A percentile compares a stretch with the other conserved stretches of the same genome.
phyloP scores from a whole-genome alignment of 805 yeast genomes.

The Candida tammaniensis region DNA sequence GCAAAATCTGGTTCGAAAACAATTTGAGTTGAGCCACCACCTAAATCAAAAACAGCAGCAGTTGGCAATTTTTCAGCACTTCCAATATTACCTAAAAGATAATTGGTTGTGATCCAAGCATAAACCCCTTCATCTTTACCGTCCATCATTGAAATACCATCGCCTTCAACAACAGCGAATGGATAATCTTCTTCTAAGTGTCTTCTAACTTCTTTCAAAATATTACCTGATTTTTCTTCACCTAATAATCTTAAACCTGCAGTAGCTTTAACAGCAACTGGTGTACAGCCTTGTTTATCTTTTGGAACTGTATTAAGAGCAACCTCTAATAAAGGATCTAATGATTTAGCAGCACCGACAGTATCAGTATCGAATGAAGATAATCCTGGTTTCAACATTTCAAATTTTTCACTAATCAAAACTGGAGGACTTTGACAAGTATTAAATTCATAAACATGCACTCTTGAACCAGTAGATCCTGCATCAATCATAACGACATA shows the following conservation, averaged over 20 bases:
- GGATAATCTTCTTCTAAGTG: slow-evolving; percentile 83
- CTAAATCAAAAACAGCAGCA: slow-evolving; percentile 95
- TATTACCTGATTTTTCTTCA: slow-evolving; percentile 63
- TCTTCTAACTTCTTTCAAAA: slow-evolving; percentile 69
- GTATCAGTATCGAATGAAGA: slow-evolving; percentile 81
- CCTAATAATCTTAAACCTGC: slow-evolving; percentile 93
- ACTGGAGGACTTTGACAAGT: slow-evolving; percentile 82
- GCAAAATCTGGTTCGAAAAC: slow-evolving; percentile 90
- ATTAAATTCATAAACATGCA: slow-evolving; percentile 90
- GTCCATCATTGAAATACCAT: slow-evolving; percentile 90
- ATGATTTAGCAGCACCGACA: slow-evolving; percentile 81
- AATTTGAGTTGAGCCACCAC: slow-evolving; percentile 98
- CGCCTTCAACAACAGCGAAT: slow-evolving; percentile 83
- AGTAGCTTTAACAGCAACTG: slow-evolving; percentile 95
- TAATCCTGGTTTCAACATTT: slow-evolving; percentile 91
- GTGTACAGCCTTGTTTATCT: slow-evolving; percentile 74
- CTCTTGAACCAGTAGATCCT: slow-evolving; percentile 95
- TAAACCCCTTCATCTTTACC: slow-evolving; percentile 97
- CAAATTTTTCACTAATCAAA: slow-evolving; percentile 73
- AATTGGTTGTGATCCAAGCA: slow-evolving; percentile 98
- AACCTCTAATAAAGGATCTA: slow-evolving; percentile 73
- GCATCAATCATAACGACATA: slow-evolving; percentile 96
- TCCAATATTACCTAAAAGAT: slow-evolving; percentile 91
- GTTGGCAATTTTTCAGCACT: slow-evolving; percentile 72
- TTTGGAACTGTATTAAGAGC: slow-evolving; percentile 81